Evolutionary conservation across 176 grass and related monocot genomes (phyloP), one percentile per base, ranked within the genome.

Genomic region (Poa annua): DNA sequence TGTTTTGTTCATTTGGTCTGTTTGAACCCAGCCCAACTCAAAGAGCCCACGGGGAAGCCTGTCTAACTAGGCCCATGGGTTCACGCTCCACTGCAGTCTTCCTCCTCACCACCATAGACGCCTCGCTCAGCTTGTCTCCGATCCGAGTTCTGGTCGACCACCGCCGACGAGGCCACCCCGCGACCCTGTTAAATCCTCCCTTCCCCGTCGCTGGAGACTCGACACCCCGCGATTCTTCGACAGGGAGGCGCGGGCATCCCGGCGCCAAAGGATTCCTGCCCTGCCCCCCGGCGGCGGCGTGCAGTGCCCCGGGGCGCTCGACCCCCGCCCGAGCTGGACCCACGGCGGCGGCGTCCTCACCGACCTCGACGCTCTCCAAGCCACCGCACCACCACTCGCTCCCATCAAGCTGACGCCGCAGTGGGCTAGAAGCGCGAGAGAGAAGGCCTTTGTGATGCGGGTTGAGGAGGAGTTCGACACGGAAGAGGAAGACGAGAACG

Each of bases 361-460:
- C 36, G 82, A 61, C 1, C 0, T 45, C 9, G 83, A 85, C 7
- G 83, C 64, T 0, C 72, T 89, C 35, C 54, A 86, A 6, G 64
- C 71, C 53, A 77, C 45, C 42, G 59, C 38, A 17, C 67, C 16
- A 17, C 67, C 16, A 1, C 56, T 79, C 45, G 79, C 74, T 1
- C 84, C 79, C 26, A 79, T 83, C 36, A 86, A 86, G 79, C 73
- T 79, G 45, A 66, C 25, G 15, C 25, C 74, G 11, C 79, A 79
- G 41, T 86, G 83, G 82, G 50, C 69, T 21, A 44, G 3, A 3
- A 16, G 7, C 41, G 7, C 4, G 57, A 75, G 86, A 26, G 62
- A 64, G 63, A 89, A 89, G 35, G 73, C 78, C 42, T 89, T 89
- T 38, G 78, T 89, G 65, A 89, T 89, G 88, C 54, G 88, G 33